Evolutionary conservation across 495 filamentous ascomycete species (phyloP).

Genomic region (Lophiostoma macrostomum): DNA sequence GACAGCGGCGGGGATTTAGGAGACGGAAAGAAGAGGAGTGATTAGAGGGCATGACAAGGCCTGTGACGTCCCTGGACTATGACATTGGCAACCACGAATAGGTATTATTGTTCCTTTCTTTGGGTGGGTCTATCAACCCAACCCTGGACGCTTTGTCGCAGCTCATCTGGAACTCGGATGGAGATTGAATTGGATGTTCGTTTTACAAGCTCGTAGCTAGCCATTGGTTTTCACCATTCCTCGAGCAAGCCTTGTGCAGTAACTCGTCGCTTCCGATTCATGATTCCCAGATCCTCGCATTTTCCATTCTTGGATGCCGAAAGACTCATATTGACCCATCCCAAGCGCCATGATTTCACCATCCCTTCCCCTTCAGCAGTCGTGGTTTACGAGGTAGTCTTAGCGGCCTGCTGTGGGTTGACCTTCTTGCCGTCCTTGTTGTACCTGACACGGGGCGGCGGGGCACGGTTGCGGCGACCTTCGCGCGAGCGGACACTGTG

Average conservation of each 20-base stretch:
- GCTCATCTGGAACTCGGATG: too few relatives aligned
- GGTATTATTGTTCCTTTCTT: slow-evolving; percentile 2
- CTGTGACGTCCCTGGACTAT: too few relatives aligned
- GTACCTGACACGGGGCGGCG: slow-evolving; percentile 93
- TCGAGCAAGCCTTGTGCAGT: slow-evolving; percentile 13
- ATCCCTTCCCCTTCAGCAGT: slow-evolving; percentile 49
- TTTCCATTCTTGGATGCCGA: slow-evolving; percentile 29
- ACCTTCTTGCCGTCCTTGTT: slow-evolving; percentile 99
- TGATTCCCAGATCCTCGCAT: slow-evolving; percentile 26
- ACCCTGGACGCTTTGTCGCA: too few relatives aligned
- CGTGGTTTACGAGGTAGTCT: slow-evolving; percentile 35
- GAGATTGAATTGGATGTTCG: slow-evolving; percentile 26
- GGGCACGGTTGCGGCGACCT: slow-evolving; percentile 97
- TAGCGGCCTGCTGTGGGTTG: slow-evolving; percentile 74
- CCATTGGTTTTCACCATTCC: slow-evolving; percentile 8
- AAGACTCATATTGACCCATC: slow-evolving; percentile 29
- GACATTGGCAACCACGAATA: background rate
- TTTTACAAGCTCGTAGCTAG: slow-evolving; percentile 29
- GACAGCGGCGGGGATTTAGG: slow-evolving; percentile 22
- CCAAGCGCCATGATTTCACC: slow-evolving; percentile 30
- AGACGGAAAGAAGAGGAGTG: slow-evolving; percentile 27
- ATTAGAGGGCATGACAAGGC: slow-evolving; percentile 8
- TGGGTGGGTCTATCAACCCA: too few relatives aligned
- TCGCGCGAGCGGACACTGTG: slow-evolving; percentile 94
- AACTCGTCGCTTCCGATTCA: slow-evolving; percentile 17